A percentile compares a stretch with the other conserved stretches of the same genome.
Evolutionary conservation across 495 filamentous ascomycete genomes (phyloP).

Genomic region (Aspergillus ostianus): DNA sequence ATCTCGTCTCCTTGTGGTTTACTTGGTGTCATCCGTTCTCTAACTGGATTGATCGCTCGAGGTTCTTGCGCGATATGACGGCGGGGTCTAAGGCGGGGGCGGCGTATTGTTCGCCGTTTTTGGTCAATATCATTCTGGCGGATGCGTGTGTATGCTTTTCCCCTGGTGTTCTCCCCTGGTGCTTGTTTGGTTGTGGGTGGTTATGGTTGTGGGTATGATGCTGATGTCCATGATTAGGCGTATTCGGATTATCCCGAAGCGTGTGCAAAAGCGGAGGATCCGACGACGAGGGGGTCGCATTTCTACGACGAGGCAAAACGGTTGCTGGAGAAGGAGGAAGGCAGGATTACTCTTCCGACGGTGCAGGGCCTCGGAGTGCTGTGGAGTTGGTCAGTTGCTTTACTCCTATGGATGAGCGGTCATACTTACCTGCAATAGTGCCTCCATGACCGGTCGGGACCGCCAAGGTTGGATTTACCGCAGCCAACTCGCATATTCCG

Average conservation of each 20-base stretch:
- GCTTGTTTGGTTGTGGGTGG: background rate
- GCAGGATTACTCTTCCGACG: conserved; percentile 26
- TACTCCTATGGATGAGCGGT: background rate
- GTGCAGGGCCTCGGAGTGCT: conserved; percentile 28
- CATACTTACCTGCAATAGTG: conserved; percentile 14
- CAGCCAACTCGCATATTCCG: conserved; percentile 25
- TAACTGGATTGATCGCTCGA: conserved; percentile 38
- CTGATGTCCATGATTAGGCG: conserved; percentile 9
- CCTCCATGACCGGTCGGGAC: conserved; percentile 33
- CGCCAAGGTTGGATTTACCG: conserved; percentile 31
- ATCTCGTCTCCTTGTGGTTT: conserved; percentile 43
- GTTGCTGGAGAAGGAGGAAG: conserved; percentile 29
- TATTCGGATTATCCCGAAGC: conserved; percentile 26
- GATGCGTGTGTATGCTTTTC: conserved; percentile 28
- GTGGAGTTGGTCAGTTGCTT: conserved; percentile 24
- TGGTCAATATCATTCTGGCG: conserved; percentile 46
- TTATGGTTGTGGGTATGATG: background rate
- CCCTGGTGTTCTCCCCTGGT: too few species aligned
- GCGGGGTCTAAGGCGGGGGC: conserved; percentile 15
- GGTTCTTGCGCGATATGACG: conserved; percentile 41
- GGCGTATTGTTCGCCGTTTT: conserved; percentile 39
- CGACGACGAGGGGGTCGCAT: conserved; percentile 17
- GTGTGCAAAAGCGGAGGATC: conserved; percentile 19
- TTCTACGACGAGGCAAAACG: conserved; percentile 32
- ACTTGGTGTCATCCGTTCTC: conserved; percentile 42